Conservation (phyloP, 2,329 filamentous ascomycete genomes). For the Fusarium beomiforme region DNA sequence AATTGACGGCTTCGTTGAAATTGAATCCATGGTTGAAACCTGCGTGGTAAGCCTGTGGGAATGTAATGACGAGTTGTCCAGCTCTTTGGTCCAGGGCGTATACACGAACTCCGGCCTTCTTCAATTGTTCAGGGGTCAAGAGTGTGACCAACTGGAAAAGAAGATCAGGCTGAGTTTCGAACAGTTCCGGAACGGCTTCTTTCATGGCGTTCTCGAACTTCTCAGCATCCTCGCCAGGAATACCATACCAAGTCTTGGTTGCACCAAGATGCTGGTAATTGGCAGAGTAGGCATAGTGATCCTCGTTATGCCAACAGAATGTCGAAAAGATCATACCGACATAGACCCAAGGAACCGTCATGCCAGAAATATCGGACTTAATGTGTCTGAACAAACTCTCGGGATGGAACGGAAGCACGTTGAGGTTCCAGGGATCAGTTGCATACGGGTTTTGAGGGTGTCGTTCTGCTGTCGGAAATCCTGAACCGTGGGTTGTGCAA, state of each 20-base stretch:
- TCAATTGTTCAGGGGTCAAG: constrained; percentile 89
- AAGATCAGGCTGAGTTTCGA: constrained; percentile 95
- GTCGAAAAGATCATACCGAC: constrained; percentile 99
- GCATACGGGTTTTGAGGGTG: constrained; percentile 89
- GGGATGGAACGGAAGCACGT: constrained; percentile 86
- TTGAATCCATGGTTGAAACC: constrained; percentile 99
- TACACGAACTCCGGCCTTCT: constrained; percentile 91
- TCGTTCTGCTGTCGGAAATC: constrained; percentile 93
- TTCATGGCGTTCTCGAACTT: constrained; percentile 97
- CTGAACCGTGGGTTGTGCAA: constrained; percentile 96
- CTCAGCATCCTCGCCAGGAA: constrained; percentile 90
- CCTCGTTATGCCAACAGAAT: constrained; percentile 99
- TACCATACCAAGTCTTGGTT: constrained; percentile 99
- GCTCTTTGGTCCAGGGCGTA: constrained; percentile 96
- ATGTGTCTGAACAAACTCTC: constrained; percentile 97
- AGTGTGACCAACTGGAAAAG: constrained; percentile 98
- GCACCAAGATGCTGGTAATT: constrained; percentile 99
- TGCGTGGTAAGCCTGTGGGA: constrained; percentile 95
- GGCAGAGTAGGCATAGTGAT: constrained; percentile 96
- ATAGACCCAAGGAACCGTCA: constrained; percentile 99
- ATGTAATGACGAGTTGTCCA: constrained; percentile 95
- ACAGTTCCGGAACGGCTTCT: constrained; percentile 93
- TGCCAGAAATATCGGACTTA: constrained; percentile 97
- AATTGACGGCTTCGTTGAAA: constrained; percentile 98
- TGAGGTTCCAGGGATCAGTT: constrained; percentile 94